Conservation (phyloP, 164 flowering plant species). For the Berberis thunbergii region DNA sequence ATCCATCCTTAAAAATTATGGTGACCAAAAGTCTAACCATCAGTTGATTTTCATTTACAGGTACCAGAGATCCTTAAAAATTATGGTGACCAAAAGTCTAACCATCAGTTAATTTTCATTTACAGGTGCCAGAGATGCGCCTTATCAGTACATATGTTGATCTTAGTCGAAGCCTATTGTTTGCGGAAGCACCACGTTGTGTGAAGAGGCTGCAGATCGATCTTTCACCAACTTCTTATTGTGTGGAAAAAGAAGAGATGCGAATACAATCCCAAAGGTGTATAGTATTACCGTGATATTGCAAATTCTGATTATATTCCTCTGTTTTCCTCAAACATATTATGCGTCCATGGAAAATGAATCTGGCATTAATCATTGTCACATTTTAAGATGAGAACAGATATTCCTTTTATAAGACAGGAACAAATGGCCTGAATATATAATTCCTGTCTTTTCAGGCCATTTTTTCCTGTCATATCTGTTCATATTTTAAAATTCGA, state of each 20-base stretch:
- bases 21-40: not conserved
- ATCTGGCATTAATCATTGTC: no score
- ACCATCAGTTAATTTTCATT: slow-evolving; percentile 3
- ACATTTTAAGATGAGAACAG: no score
- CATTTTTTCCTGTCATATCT: no score
- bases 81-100: not conserved
- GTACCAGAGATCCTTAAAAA: slow-evolving; percentile 9
- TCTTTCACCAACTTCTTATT: slow-evolving; percentile 20
- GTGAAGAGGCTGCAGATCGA: slow-evolving; percentile 47
- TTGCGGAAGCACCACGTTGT: slow-evolving; percentile 68
- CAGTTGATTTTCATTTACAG: slow-evolving; percentile 27
- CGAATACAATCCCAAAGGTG: slow-evolving; percentile 54
- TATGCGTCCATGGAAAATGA: no score
- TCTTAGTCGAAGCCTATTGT: slow-evolving; percentile 36
- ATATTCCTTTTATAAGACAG: no score
- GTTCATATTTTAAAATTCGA: no score
- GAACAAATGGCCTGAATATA: no score
- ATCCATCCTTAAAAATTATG: not conserved
- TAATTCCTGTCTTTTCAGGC: no score
- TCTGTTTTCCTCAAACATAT: no score
- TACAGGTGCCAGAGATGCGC: slow-evolving; percentile 89
- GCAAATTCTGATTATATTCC: no score
- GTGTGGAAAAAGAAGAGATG: slow-evolving; percentile 34
- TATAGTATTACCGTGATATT: not conserved
- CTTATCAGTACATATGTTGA: slow-evolving; percentile 57